Conservation (phyloP, 345 rosid genomes). For the Rhodomyrtus tomentosa region DNA sequence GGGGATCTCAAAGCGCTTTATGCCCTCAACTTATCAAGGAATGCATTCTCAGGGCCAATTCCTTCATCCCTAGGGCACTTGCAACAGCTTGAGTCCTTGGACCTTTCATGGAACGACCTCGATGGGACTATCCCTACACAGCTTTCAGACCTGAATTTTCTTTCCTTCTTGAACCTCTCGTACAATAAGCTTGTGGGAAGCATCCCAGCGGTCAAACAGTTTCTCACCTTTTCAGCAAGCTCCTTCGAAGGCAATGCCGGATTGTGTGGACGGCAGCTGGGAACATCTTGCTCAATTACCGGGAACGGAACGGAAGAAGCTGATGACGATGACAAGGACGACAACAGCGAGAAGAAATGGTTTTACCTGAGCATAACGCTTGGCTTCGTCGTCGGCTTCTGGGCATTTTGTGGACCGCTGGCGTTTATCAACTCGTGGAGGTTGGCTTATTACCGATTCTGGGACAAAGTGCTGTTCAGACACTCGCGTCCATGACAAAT, state of each 20-base stretch:
- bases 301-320: not conserved
- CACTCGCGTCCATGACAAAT: not conserved
- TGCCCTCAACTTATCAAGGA: slow-evolving; percentile 10
- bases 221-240: slow-evolving; percentile 11
- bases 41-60: slow-evolving; percentile 16
- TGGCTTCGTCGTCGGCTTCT: not conserved
- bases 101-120: slow-evolving; percentile 12
- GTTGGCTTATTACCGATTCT: not conserved
- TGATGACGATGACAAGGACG: not conserved
- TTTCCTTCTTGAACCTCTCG: slow-evolving; percentile 26
- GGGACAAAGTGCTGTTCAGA: not conserved
- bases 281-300: not conserved
- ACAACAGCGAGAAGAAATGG: not conserved
- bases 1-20: slow-evolving; percentile 8
- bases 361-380: not conserved
- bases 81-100: slow-evolving; percentile 11
- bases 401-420: not conserved
- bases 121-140: slow-evolving; percentile 13
- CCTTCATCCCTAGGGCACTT: slow-evolving; percentile 12
- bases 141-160: slow-evolving; percentile 12
- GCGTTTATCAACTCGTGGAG: not conserved
- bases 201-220: slow-evolving; percentile 14
- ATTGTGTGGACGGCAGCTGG: slow-evolving; percentile 14
- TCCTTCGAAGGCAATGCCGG: slow-evolving; percentile 19
- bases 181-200: slow-evolving; percentile 17